phyloP scores from a whole-genome alignment of 306 rosid genomes.

The Fagus crenata region DNA sequence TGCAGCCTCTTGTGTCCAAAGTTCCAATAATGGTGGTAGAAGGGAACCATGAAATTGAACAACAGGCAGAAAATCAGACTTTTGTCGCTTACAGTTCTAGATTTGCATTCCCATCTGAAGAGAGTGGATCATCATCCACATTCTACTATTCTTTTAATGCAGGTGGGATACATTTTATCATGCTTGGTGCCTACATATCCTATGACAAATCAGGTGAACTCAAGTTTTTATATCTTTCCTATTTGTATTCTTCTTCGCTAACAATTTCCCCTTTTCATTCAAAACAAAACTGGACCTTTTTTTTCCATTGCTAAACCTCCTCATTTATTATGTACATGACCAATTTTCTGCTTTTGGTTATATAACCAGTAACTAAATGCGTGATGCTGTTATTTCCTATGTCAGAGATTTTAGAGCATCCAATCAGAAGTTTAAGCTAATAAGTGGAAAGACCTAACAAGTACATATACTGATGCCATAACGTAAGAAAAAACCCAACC shows the following conservation, averaged over 20 bases:
- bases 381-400: not conserved
- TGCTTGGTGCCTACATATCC: slow-evolving; percentile 71
- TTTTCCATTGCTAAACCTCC: not conserved
- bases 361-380: not conserved
- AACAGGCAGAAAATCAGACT: slow-evolving; percentile 61
- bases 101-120: slow-evolving; percentile 78
- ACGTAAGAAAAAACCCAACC: too few relatives aligned
- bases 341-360: not conserved
- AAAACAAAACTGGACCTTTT: not conserved
- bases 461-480: too few relatives aligned
- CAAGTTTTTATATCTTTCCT: slow-evolving; percentile 8
- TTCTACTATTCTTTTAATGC: slow-evolving; percentile 85
- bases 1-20: slow-evolving; percentile 74
- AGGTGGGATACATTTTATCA: slow-evolving; percentile 86
- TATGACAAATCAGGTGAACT: slow-evolving; percentile 61
- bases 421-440: too few relatives aligned
- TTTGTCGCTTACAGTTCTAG: slow-evolving; percentile 81
- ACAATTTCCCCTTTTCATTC: not conserved
- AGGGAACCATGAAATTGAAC: slow-evolving; percentile 92
- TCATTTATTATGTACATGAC: not conserved
- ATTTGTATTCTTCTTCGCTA: not conserved
- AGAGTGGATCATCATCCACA: slow-evolving; percentile 74
- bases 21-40: slow-evolving; percentile 83
- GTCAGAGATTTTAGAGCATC: not conserved
- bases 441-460: too few relatives aligned